Conservation (phyloP, 2,329 filamentous ascomycete species). For the Trichoderma harzianum region DNA sequence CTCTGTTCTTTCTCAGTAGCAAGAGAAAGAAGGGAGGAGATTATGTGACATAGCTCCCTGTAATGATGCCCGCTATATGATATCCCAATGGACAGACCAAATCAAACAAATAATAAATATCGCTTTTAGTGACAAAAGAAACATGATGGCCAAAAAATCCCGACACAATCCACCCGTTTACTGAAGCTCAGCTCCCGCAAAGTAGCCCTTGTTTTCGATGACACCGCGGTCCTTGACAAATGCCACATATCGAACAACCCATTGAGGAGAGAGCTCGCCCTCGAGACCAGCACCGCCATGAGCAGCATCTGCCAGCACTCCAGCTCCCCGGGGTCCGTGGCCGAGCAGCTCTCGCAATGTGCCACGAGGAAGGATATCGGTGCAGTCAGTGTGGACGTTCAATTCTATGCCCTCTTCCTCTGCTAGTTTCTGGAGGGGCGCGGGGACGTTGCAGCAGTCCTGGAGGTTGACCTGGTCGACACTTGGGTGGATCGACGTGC, state of each 20-base stretch:
- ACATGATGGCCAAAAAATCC: not conserved
- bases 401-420: slow-evolving; percentile 80
- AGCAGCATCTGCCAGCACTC: slow-evolving; percentile 64
- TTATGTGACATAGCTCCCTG: not conserved
- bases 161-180: not conserved
- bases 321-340: slow-evolving; percentile 66
- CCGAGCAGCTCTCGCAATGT: slow-evolving; percentile 82
- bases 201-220: slow-evolving; percentile 98
- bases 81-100: slow-evolving; percentile 21
- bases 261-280: slow-evolving; percentile 80
- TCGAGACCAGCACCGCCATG: slow-evolving; percentile 56
- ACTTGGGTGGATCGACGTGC: slow-evolving; percentile 67
- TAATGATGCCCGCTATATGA: slow-evolving; percentile 34
- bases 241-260: slow-evolving; percentile 97
- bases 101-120: slow-evolving; percentile 4
- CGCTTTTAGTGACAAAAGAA: slow-evolving; percentile 4
- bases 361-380: slow-evolving; percentile 81
- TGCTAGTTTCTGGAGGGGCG: slow-evolving; percentile 79
- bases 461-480: slow-evolving; percentile 96
- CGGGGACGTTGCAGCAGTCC: slow-evolving; percentile 94
- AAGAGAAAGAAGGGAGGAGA: not conserved
- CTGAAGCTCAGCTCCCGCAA: slow-evolving; percentile 73
- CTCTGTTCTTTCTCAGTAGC: not conserved
- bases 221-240: slow-evolving; percentile 92
- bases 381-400: slow-evolving; percentile 90